Evolutionary conservation across 2,329 filamentous ascomycete species (phyloP).

Genomic region (Curvularia lunata): DNA sequence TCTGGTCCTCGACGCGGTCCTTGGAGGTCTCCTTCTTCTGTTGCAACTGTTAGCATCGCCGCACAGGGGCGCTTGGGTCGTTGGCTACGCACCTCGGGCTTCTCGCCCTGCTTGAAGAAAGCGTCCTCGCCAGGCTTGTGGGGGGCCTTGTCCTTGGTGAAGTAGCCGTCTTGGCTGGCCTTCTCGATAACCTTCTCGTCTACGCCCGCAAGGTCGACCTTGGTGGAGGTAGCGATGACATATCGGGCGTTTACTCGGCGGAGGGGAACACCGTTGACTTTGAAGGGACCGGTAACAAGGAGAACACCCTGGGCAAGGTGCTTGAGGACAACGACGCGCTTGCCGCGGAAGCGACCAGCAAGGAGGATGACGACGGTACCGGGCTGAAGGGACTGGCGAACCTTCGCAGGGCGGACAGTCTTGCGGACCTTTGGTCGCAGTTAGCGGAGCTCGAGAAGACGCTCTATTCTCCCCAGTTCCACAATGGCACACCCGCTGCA

Average conservation of each 20-base stretch:
- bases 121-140: constrained; percentile 97
- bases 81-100: constrained; percentile 77
- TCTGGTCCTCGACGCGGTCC: constrained; percentile 95
- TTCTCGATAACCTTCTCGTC: constrained; percentile 77
- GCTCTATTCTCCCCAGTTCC: constrained; percentile 2
- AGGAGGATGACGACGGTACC: constrained; percentile 98
- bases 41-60: constrained; percentile 25
- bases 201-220: constrained; percentile 82
- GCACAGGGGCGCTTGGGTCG: neutral
- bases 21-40: constrained; percentile 97
- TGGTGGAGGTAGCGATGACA: constrained; percentile 88
- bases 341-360: constrained; percentile 99
- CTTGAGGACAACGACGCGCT: constrained; percentile 99
- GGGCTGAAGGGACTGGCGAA: constrained; percentile 87
- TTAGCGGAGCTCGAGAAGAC: constrained; percentile 35
- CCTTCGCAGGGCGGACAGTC: constrained; percentile 83
- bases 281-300: constrained; percentile 99
- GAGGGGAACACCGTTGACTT: constrained; percentile 99
- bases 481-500: constrained; percentile 11
- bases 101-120: constrained; percentile 99
- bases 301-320: constrained; percentile 96
- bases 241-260: constrained; percentile 91
- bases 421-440: constrained; percentile 79
- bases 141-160: constrained; percentile 91
- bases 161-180: constrained; percentile 84